Percentiles rank a stretch among this genome's conserved stretches.
Evolutionary conservation across 192 early-diverging fungal genomes (phyloP).

Genomic region (Mortierella hygrophila): DNA sequence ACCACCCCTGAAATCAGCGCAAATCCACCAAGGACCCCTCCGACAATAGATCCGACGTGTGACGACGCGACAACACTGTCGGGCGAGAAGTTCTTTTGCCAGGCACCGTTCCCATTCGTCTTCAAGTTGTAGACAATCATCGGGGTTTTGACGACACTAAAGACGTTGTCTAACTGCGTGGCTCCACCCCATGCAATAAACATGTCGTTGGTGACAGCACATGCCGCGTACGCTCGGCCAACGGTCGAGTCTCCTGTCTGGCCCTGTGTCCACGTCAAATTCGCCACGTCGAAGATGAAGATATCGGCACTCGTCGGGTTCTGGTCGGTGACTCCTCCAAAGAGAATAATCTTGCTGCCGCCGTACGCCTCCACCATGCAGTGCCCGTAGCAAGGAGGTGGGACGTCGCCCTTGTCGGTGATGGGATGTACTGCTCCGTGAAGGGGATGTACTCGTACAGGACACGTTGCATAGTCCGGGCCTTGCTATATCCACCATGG

Average conservation of each 20-base stretch:
- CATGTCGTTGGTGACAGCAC: conserved; percentile 17
- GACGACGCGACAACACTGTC: neutral
- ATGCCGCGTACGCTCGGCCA: neutral
- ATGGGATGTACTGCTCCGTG: neutral
- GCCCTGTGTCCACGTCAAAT: conserved; percentile 9
- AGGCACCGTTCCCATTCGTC: neutral
- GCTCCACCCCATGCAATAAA: conserved; percentile 26
- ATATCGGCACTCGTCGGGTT: conserved; percentile 2
- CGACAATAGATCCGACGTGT: neutral
- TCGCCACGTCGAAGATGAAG: conserved; percentile 21
- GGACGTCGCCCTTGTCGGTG: conserved; percentile 1
- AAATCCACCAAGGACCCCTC: neutral
- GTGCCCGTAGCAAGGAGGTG: neutral
- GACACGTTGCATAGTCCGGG: neutral
- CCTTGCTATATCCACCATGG: conserved; percentile 4
- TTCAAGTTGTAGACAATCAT: conserved; percentile 6
- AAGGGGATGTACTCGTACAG: conserved; percentile 11
- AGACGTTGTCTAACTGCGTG: neutral
- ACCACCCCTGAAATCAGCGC: neutral
- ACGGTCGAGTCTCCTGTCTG: neutral
- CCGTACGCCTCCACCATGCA: conserved; percentile 23
- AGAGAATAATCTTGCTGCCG: conserved; percentile 16
- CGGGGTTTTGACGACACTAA: neutral
- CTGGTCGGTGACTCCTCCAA: conserved; percentile 9
- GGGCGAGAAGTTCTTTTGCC: neutral